These are phyloP conservation scores for Colletotrichum horii DNA, from an alignment of 2,329 filamentous ascomycete species.

Conservation along the genomic window DNA sequence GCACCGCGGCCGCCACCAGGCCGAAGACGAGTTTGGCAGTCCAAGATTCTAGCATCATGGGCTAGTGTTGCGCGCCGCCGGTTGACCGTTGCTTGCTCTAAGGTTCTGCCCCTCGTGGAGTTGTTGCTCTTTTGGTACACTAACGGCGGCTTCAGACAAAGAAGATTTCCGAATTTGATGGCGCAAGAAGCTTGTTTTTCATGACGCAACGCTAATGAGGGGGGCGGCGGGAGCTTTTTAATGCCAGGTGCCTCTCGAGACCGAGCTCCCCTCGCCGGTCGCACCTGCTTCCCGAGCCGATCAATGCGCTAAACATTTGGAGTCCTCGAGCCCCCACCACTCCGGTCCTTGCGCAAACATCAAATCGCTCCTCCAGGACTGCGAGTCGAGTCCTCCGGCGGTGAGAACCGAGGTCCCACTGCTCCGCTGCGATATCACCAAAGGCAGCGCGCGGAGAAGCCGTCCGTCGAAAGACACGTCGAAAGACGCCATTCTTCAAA, in stretches of 20 bases:
- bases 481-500: background rate
- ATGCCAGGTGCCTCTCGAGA: background rate
- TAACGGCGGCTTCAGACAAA: background rate
- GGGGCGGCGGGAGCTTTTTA: background rate
- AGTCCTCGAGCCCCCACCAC: background rate
- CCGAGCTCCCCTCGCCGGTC: background rate
- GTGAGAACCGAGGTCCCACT: background rate
- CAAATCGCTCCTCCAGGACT: background rate
- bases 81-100: background rate
- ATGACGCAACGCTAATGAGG: background rate
- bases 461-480: background rate
- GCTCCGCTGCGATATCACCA: background rate
- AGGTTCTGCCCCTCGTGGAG: background rate
- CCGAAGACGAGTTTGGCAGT: background rate
- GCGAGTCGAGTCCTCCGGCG: background rate
- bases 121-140: background rate
- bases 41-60: constrained; percentile 11
- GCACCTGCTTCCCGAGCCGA: background rate
- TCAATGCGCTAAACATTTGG: constrained; percentile 6
- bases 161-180: background rate
- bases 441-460: background rate
- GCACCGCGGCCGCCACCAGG: constrained; percentile 13
- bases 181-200: constrained; percentile 5
- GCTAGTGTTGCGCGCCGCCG: background rate
- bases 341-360: constrained; percentile 10